A percentile compares a stretch with the other conserved stretches of the same genome.
Evolutionary conservation across 2,329 filamentous ascomycete species (phyloP).

Genomic region (Aspergillus viridinutans): DNA sequence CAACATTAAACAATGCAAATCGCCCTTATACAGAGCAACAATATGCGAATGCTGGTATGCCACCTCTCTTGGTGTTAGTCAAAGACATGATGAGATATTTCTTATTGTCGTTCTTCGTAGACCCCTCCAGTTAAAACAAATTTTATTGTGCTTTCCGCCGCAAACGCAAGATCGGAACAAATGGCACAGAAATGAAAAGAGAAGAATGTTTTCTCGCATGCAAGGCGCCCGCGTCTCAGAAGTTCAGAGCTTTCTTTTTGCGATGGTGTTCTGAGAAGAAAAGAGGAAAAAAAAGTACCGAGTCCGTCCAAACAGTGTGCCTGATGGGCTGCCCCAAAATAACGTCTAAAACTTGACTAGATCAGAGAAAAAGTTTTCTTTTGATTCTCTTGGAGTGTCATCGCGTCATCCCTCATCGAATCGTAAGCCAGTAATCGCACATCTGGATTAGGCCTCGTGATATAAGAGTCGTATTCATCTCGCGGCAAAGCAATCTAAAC

Average conservation of each 20-base stretch:
- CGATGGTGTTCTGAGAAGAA: conserved; percentile 28
- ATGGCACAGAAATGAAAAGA: conserved; percentile 4
- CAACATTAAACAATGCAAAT: conserved; percentile 29
- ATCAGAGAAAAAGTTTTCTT: conserved; percentile 38
- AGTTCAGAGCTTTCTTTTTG: conserved; percentile 23
- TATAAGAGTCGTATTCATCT: conserved; percentile 40
- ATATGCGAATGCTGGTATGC: conserved; percentile 38
- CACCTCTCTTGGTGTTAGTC: conserved; percentile 30
- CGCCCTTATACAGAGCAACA: conserved; percentile 30
- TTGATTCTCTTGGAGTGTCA: conserved; percentile 39
- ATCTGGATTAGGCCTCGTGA: conserved; percentile 37
- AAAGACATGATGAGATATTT: conserved; percentile 24
- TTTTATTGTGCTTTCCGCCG: conserved; percentile 20
- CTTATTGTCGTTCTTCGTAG: conserved; percentile 36
- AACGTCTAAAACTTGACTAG: conserved; percentile 40
- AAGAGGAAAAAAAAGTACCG: conserved; percentile 22
- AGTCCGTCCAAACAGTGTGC: conserved; percentile 29
- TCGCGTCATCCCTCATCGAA: conserved; percentile 48
- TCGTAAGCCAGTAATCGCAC: conserved; percentile 42
- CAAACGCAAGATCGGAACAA: conserved; percentile 15
- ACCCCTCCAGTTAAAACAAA: conserved; percentile 24
- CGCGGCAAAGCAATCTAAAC: conserved; percentile 38
- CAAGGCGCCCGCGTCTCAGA: conserved; percentile 23
- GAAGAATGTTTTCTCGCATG: conserved; percentile 18
- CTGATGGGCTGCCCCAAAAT: conserved; percentile 39